Conservation (phyloP, 2,329 filamentous ascomycete species). For the Plenodomus tracheiphilus region DNA sequence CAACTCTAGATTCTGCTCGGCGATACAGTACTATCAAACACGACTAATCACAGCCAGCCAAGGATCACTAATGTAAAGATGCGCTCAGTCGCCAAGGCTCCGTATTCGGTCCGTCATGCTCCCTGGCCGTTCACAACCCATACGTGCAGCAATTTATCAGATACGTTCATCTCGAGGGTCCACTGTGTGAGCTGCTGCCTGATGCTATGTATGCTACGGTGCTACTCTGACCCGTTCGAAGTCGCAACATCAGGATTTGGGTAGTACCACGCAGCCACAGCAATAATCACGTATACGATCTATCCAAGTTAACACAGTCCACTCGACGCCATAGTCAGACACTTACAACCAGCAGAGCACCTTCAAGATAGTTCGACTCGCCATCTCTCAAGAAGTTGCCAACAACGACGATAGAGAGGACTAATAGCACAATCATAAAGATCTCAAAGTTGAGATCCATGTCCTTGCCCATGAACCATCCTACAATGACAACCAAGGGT, state of each 20-base stretch:
- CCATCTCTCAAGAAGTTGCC: slow-evolving; percentile 86
- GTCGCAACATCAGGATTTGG: slow-evolving; percentile 53
- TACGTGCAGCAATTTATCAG: too few species aligned
- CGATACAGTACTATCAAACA: too few species aligned
- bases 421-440: slow-evolving; percentile 80
- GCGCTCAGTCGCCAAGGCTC: too few species aligned
- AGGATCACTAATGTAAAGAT: too few species aligned
- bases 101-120: too few species aligned
- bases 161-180: too few species aligned
- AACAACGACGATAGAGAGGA: slow-evolving; percentile 83
- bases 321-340: not conserved
- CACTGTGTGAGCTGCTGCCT: too few species aligned
- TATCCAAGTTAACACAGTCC: slow-evolving; percentile 8
- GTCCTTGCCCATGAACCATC: slow-evolving; percentile 71
- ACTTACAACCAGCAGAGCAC: slow-evolving; percentile 68
- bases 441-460: slow-evolving; percentile 87
- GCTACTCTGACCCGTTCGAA: slow-evolving; percentile 28
- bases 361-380: slow-evolving; percentile 90
- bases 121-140: too few species aligned
- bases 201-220: too few species aligned
- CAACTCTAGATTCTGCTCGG: too few species aligned
- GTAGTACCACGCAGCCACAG: slow-evolving; percentile 64
- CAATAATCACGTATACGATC: slow-evolving; percentile 66
- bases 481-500: slow-evolving; percentile 79
- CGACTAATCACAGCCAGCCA: too few species aligned